A percentile compares a stretch with the other conserved stretches of the same genome.
phyloP scores from a whole-genome alignment of 306 rosid genomes.

The Trichosanthes truncata region DNA sequence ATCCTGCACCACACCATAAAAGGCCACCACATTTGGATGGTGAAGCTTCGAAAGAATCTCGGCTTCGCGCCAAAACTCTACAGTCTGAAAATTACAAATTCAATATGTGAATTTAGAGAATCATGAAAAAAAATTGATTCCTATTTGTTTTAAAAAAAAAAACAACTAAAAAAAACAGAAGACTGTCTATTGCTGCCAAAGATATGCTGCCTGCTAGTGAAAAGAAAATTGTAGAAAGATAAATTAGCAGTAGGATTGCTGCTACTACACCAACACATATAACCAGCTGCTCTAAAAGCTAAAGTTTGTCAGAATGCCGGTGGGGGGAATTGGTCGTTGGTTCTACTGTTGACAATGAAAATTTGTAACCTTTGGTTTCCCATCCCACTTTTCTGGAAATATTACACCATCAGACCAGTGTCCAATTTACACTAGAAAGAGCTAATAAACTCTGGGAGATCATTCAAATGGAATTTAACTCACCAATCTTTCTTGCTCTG shows the following conservation, averaged over 20 bases:
- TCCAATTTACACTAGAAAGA: background rate
- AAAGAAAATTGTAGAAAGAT: background rate
- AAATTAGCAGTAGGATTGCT: background rate
- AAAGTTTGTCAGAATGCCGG: background rate
- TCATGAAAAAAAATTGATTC: background rate
- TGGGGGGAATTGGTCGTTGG: background rate
- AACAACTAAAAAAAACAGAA: background rate
- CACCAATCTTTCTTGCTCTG: conserved; percentile 72
- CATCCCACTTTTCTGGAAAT: background rate
- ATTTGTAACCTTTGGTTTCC: background rate
- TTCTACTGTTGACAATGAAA: background rate
- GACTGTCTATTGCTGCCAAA: background rate
- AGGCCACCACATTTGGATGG: conserved; percentile 90
- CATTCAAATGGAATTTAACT: conserved; percentile 3
- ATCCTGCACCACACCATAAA: conserved; percentile 50
- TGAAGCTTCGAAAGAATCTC: conserved; percentile 76
- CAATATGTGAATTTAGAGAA: conserved; percentile 6
- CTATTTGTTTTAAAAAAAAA: background rate
- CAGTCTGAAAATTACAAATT: conserved; percentile 33
- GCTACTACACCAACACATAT: background rate
- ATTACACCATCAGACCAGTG: background rate
- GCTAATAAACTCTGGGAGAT: background rate
- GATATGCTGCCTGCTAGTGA: background rate
- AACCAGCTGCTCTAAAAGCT: background rate
- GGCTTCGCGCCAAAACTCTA: conserved; percentile 87